Evolutionary conservation across 257 asterid genomes (phyloP), one percentile per base, ranked within the genome.

Genomic region (Mentha longifolia): DNA sequence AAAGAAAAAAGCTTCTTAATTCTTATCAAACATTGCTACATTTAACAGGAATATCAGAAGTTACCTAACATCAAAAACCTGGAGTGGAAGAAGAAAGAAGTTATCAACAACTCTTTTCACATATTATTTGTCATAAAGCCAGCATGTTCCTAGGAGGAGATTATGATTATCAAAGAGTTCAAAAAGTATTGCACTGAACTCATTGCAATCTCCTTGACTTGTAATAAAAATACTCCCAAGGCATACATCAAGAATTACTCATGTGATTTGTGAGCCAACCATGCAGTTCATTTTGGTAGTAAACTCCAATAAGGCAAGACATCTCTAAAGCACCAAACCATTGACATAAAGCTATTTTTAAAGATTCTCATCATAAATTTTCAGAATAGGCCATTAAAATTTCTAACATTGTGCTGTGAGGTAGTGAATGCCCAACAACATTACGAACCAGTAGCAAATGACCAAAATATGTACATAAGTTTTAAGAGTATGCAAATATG

Each of bases 231-330:
- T 55, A 68, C 30, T 52, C 64, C 39, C 3, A 17, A 39, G 9
- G 74, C 19, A 72, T 20, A 54, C 54, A 30, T 17, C 16, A 58
- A 51, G 50, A n/a, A 37, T 14, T 42, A 43, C 3, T 25, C 33
- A 47, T 33, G 67, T 43, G 72, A 51, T 37, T 49, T 11, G n/a
- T 64, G 65, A 74, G 71, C 30, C 65, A 61, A 71, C 71, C 42
- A 25, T 22, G 58, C n/a, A 63, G 42, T 64, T 41, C 20, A 25
- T 56, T 30, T 16, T 45, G 42, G 10, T 61, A 28, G 63, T 19
- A 64, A 70, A 47, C 43, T 58, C 47, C 50, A 28, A 49, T 5
- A 6, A 54, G 16, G 65, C 17, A 56, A 73, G 43, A 71, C 69
- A 62, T 61, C 54, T 46, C 54, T 46, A 41, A 63, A 62, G 58